Base-by-base conservation (phyloP, 2,329 filamentous ascomycete species). In the Niveomyces coronatus region DNA sequence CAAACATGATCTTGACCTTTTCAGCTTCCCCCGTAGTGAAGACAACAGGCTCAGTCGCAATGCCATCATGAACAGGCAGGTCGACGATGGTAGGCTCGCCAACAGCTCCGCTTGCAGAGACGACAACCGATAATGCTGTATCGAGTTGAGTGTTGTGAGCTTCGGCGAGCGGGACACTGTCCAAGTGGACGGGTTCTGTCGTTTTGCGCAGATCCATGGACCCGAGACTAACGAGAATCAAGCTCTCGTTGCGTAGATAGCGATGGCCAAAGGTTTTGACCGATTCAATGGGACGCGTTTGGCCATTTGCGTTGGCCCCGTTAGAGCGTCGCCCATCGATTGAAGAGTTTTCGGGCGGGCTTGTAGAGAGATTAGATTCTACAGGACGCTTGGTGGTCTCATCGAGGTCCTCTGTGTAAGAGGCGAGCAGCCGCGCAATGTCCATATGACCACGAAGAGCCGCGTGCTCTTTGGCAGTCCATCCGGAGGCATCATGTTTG, bases 251-350 rank as follows among this genome's bases (percentile, higher is more conserved):
- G 14, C 79, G 93, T 35, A 98, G 71, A 60, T 96, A 98, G 38
- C 89, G 79, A 66, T 98, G 91, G 40, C 91, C 91, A 58, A 96
- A 98, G 1, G 86, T 85, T 61, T 96, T 96, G 47, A 96, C 75
- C 5, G 88, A 82, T 46, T 95, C 86, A 3, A 79, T 66, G 6
- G 70, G 62, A 35, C 77, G 69, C 5, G 68, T 58, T 15, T 57
- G 49, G 38, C 60, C 55, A 50, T 71, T 64, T 15, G 59, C 53
- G 41, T 65, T 60, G 7, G 31, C 13, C 9, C 31, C 37, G 49
- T 74, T 66, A 34, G 76, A 79, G 23, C 65, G 68, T 35, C 74
- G 65, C 31, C 74, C 73, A 26, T 71, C 74, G 10, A 80, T 70
- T 1, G 82, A 86, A 0, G 75, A 75, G 7, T 60, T 60, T 20